Evolutionary conservation across 2,329 filamentous ascomycete genomes (phyloP), one percentile per base, ranked within the genome.

Genomic region (Cladophialophora chaetospira): DNA sequence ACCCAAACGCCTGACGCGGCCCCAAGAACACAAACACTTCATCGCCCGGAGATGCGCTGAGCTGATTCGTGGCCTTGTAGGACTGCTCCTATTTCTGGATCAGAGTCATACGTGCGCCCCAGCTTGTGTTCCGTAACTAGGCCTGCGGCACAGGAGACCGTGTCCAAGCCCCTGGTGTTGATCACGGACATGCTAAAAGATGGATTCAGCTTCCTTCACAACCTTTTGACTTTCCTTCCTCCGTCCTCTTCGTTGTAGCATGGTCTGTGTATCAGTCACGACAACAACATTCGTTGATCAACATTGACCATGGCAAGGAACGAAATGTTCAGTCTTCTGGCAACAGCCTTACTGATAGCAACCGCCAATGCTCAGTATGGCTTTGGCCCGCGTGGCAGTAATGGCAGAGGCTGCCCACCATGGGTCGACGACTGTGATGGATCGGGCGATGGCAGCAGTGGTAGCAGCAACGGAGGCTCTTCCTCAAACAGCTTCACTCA

Each of bases 331-430:
- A 15, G 23, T 50, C 38, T 60, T 5, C 21, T 52, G 36, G 40
- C 57, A 9, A 36, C 52, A 38, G 47, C 43, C 15, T 48, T 55
- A 15, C 44, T 60, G 29, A 28, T 42, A 19, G 33, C 33, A 25
- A 40, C 43, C 9, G 42, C 52, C n/a, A 52, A 53, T 19, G 57
- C 57, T 21, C 47, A 56, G 31, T 50, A 29, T 29, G 40, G 40
- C 5, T 26, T 17, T 19, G 59, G 59, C 17, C 46, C 35, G 10
- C 15, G 56, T 31, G 44, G 50, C 9, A 35, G 29, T 26, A 43
- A 55, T 25, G 35, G 53, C n/a, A 25, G 31, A 10, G 43, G 53
- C 35, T 46, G 55, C 54, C 48, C 54, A 17, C 38, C 38, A 9
- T 44, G 40, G 40, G 40, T 15, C n/a, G 36, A 31, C 13, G 49